Evolutionary conservation across 805 yeast genomes (phyloP).

Genomic region (Teunomyces cretensis): DNA sequence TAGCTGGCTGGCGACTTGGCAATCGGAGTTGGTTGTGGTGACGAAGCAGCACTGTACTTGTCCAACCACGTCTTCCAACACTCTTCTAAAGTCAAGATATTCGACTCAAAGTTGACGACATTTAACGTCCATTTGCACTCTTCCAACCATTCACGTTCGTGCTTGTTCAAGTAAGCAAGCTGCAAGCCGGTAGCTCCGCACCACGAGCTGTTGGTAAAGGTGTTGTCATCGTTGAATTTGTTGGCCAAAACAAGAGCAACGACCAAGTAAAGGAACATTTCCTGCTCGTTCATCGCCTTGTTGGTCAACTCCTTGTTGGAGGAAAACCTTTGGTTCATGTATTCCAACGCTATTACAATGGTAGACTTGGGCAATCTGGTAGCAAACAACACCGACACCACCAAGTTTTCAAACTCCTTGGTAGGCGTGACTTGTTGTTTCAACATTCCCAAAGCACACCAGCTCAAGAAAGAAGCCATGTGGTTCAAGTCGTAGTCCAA

Average conservation of each 20-base stretch:
- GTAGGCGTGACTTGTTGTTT: conserved; percentile 49
- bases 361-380: conserved; percentile 87
- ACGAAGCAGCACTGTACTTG: conserved; percentile 19
- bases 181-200: conserved; percentile 88
- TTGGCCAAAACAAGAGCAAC: conserved; percentile 80
- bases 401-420: conserved; percentile 53
- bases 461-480: conserved; percentile 79
- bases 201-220: conserved; percentile 95
- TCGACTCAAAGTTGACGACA: conserved; percentile 37
- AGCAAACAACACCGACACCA: conserved; percentile 72
- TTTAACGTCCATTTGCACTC: conserved; percentile 59
- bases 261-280: conserved; percentile 56
- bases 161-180: conserved; percentile 55
- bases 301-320: conserved; percentile 19
- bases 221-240: conserved; percentile 94
- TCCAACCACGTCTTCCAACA: conserved; percentile 47
- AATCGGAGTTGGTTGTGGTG: conserved; percentile 16
- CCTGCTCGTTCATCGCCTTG: conserved; percentile 24
- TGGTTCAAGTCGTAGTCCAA: conserved; percentile 75
- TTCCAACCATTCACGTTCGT: conserved; percentile 71
- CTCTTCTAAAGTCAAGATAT: conserved; percentile 42
- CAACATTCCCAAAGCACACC: conserved; percentile 69
- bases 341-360: conserved; percentile 74
- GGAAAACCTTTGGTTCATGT: conserved; percentile 60
- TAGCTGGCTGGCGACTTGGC: conserved; percentile 7